These are phyloP conservation scores for Gastrolobium villosum DNA, from an alignment of 306 rosid species.

Conservation along the genomic window DNA sequence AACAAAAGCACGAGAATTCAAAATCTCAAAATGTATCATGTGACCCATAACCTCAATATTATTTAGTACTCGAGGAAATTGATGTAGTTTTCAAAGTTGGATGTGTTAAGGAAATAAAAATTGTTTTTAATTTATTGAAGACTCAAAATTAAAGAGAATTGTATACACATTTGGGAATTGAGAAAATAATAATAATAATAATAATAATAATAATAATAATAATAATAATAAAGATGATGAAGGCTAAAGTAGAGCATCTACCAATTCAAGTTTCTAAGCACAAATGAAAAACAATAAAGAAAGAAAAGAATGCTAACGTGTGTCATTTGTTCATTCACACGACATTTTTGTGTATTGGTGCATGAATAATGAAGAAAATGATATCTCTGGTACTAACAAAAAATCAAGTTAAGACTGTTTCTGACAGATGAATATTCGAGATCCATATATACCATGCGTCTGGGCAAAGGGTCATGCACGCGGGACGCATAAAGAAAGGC, in stretches of 20 bases:
- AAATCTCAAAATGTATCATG: too few relatives aligned
- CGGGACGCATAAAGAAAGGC: slow-evolving; percentile 47
- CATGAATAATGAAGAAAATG: slow-evolving; percentile 33
- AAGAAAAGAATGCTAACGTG: background rate
- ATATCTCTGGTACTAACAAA: background rate
- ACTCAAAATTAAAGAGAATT: background rate
- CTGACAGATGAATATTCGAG: background rate
- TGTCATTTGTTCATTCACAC: background rate
- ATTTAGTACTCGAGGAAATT: too few relatives aligned
- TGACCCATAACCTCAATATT: too few relatives aligned
- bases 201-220: background rate
- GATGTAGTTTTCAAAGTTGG: background rate
- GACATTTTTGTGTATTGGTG: background rate
- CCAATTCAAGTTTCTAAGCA: slow-evolving; percentile 2
- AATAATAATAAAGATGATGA: background rate
- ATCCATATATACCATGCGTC: slow-evolving; percentile 11
- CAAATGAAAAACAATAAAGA: background rate
- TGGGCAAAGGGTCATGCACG: slow-evolving; percentile 6
- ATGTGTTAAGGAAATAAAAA: background rate
- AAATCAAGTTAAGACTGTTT: background rate
- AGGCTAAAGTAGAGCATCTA: background rate
- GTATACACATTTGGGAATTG: background rate
- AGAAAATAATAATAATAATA: background rate
- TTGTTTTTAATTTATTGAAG: background rate
- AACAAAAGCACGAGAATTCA: too few relatives aligned